These are phyloP conservation scores for Rhazya stricta DNA, from an alignment of 257 asterid genomes.

Conservation along the genomic window DNA sequence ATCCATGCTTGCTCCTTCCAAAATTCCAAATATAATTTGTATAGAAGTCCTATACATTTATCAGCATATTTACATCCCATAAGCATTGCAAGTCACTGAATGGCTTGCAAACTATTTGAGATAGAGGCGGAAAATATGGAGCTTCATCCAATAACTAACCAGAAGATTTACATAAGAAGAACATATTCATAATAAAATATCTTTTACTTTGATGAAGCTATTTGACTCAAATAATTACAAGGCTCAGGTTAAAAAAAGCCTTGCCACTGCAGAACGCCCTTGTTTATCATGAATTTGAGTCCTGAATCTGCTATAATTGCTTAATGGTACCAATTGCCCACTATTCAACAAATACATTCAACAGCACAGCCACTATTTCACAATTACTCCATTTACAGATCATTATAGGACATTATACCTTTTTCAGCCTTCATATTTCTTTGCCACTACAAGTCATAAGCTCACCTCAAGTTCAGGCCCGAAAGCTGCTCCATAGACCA, in stretches of 20 bases:
- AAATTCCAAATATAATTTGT: background rate
- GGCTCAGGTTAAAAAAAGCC: background rate
- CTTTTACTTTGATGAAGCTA: background rate
- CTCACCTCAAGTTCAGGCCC: conserved; percentile 97
- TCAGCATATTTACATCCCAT: background rate
- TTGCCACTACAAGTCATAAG: background rate
- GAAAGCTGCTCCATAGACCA: conserved; percentile 92
- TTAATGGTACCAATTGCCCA: background rate
- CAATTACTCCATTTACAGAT: background rate
- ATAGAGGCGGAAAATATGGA: background rate
- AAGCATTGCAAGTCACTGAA: background rate
- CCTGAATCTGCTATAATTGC: background rate
- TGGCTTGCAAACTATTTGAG: background rate
- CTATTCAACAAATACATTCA: background rate
- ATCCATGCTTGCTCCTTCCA: background rate
- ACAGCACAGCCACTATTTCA: background rate
- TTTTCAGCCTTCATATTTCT: background rate
- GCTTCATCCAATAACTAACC: background rate
- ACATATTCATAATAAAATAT: background rate
- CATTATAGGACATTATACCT: background rate
- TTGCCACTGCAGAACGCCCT: background rate
- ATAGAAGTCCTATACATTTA: background rate
- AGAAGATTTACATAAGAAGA: background rate
- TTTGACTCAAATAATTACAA: background rate
- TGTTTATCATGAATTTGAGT: background rate